These are phyloP conservation scores for Filobasidium floriforme DNA, from an alignment of 768 basidiomycete genomes.

Conservation along the genomic window DNA sequence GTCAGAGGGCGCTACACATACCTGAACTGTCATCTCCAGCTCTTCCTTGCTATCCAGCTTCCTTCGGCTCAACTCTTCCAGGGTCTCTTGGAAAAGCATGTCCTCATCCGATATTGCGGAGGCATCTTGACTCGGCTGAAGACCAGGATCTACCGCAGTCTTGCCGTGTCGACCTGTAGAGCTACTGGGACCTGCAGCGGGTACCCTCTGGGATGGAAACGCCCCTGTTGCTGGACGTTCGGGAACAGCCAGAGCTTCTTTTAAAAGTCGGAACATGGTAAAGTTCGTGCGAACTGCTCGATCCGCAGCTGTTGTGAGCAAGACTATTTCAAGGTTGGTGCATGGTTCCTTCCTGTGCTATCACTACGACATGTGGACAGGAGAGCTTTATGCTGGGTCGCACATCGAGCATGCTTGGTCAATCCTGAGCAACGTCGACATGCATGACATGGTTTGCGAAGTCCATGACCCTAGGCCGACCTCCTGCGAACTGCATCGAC, in stretches of 20 bases:
- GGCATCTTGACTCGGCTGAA: not conserved
- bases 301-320: too few relatives aligned
- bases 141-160: not conserved
- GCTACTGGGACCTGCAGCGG: too few relatives aligned
- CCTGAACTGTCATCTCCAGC: not conserved
- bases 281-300: not conserved
- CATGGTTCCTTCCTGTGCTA: too few relatives aligned
- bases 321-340: too few relatives aligned
- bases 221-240: constrained; percentile 22
- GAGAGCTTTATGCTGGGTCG: too few relatives aligned
- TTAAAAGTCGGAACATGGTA: constrained; percentile 42
- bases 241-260: constrained; percentile 36
- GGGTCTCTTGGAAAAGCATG: not conserved
- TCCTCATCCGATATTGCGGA: constrained; percentile 4
- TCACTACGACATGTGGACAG: too few relatives aligned
- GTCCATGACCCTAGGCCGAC: too few relatives aligned
- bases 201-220: not conserved
- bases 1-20: not conserved
- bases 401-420: too few relatives aligned
- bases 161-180: too few relatives aligned
- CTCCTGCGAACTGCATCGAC: too few relatives aligned
- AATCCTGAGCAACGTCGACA: too few relatives aligned
- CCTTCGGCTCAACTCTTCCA: not conserved
- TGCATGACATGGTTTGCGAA: too few relatives aligned
- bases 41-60: not conserved